phyloP scores from a whole-genome alignment of 768 basidiomycete species.

The Rhodocollybia butyracea region DNA sequence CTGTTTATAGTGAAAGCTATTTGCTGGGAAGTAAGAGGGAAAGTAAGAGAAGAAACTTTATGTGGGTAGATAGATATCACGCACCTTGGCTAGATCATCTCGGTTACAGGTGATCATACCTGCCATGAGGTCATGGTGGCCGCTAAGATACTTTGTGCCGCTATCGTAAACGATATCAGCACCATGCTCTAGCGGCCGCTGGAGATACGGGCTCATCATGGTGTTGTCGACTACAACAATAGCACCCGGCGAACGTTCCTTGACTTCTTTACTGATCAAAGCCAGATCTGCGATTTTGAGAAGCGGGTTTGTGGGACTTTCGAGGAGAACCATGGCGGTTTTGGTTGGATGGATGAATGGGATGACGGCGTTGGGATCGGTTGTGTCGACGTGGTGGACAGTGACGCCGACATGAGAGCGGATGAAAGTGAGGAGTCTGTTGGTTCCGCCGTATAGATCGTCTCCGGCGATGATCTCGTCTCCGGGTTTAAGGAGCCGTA shows the following conservation, averaged over 20 bases:
- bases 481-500: conserved; percentile 92
- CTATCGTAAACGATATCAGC: conserved; percentile 98
- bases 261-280: conserved; percentile 78
- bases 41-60: too few species aligned
- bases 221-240: conserved; percentile 94
- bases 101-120: conserved; percentile 91
- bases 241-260: conserved; percentile 74
- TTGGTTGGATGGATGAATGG: conserved; percentile 67
- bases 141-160: conserved; percentile 95
- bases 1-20: conserved; percentile 91
- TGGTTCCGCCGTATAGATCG: conserved; percentile 97
- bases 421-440: conserved; percentile 89
- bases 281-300: conserved; percentile 93
- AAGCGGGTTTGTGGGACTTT: conserved; percentile 96
- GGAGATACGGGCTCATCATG: conserved; percentile 99
- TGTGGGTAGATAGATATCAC: too few species aligned
- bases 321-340: conserved; percentile 93
- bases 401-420: conserved; percentile 82
- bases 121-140: conserved; percentile 99
- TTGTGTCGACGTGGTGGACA: conserved; percentile 94
- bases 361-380: conserved; percentile 68
- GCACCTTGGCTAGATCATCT: conserved; percentile 86
- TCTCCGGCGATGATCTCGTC: conserved; percentile 95
- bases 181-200: conserved; percentile 91
- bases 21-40: conserved; percentile 52